Conservation (phyloP, 2,329 filamentous ascomycete species). For the Exophiala sp. region DNA sequence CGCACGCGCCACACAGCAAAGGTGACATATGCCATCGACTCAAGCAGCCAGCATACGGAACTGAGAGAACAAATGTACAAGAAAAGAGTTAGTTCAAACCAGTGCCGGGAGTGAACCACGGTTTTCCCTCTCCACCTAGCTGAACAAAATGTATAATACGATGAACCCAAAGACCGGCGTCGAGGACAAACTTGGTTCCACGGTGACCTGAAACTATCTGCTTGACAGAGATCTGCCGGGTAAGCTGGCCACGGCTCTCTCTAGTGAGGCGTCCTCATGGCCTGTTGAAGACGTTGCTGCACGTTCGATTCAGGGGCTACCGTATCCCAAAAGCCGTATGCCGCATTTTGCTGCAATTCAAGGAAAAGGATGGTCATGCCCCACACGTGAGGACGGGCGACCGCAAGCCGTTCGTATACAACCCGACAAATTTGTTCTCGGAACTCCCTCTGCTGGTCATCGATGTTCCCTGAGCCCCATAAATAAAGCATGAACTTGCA, state of each 20-base stretch:
- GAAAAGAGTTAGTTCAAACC: conserved; percentile 19
- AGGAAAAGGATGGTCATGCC: conserved; percentile 81
- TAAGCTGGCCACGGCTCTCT: background rate
- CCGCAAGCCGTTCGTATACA: conserved; percentile 77
- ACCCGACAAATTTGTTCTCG: conserved; percentile 87
- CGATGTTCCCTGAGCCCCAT: conserved; percentile 59
- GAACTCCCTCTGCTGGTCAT: conserved; percentile 71
- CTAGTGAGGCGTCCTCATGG: conserved; percentile 21
- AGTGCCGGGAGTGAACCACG: background rate
- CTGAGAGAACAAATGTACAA: conserved; percentile 22
- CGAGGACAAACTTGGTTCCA: background rate
- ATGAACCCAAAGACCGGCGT: background rate
- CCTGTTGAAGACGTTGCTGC: conserved; percentile 25
- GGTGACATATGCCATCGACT: conserved; percentile 13
- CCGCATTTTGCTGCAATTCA: conserved; percentile 86
- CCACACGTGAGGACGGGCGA: conserved; percentile 92
- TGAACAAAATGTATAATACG: conserved; percentile 4
- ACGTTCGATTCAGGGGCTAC: conserved; percentile 17
- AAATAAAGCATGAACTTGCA: conserved; percentile 76
- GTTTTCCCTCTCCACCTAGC: background rate
- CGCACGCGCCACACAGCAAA: conserved; percentile 14
- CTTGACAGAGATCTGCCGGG: background rate
- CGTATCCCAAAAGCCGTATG: conserved; percentile 78
- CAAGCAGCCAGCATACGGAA: conserved; percentile 9
- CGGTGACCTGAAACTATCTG: background rate